Conservation (phyloP, 192 early-diverging fungal genomes). For the Polychytrium aggregatum region DNA sequence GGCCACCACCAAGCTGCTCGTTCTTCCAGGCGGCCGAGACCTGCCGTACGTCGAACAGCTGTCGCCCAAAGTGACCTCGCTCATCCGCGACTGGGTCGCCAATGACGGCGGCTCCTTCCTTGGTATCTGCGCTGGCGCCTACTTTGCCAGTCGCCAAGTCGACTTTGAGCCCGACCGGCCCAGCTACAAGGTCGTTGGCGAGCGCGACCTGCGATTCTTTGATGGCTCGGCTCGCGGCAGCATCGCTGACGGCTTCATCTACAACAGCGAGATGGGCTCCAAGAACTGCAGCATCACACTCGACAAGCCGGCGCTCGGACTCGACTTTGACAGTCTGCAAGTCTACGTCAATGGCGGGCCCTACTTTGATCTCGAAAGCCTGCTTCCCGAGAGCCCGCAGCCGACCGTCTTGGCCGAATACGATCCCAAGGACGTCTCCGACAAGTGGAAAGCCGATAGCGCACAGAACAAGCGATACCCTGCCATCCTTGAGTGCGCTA, state of each 20-base stretch:
- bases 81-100: conserved; percentile 38
- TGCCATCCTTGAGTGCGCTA: conserved; percentile 56
- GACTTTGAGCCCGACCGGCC: conserved; percentile 65
- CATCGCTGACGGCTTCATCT: conserved; percentile 71
- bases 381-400: neutral
- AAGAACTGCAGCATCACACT: conserved; percentile 42
- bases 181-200: conserved; percentile 55
- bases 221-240: conserved; percentile 58
- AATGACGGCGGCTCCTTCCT: conserved; percentile 68
- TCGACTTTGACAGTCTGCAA: neutral
- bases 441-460: neutral
- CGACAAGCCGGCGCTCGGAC: conserved; percentile 10
- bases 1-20: conserved; percentile 69
- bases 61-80: conserved; percentile 42
- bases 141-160: conserved; percentile 60
- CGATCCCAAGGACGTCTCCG: neutral
- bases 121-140: conserved; percentile 88
- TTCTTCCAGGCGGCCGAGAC: conserved; percentile 85
- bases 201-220: conserved; percentile 63
- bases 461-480: neutral
- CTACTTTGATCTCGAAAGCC: conserved; percentile 24
- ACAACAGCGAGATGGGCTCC: conserved; percentile 69
- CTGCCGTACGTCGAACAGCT: conserved; percentile 66
- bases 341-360: conserved; percentile 41
- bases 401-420: conserved; percentile 27